A percentile compares a stretch with the other conserved stretches of the same genome.
Evolutionary conservation across 306 rosid species (phyloP).

Genomic region (Vigna angularis): DNA sequence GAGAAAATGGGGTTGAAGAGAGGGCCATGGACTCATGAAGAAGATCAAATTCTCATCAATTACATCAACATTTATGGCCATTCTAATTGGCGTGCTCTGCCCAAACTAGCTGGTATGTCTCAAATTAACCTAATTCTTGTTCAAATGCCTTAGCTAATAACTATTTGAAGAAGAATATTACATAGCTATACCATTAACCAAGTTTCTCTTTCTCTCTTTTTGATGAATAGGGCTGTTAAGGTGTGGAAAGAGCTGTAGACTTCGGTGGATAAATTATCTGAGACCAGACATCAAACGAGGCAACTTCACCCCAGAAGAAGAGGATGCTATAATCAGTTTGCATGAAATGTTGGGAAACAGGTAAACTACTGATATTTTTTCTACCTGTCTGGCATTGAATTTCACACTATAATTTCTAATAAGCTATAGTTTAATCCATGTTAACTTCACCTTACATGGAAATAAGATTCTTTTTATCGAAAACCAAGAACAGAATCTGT

Average conservation of each 20-base stretch:
- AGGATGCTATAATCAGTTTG: constrained; percentile 69
- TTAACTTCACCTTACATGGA: neutral
- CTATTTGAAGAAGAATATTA: too few relatives aligned
- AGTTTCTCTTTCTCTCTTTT: neutral
- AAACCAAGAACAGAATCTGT: neutral
- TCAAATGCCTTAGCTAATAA: neutral
- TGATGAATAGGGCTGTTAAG: constrained; percentile 65
- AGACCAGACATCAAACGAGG: constrained; percentile 95
- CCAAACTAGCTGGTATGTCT: constrained; percentile 80
- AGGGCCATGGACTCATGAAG: constrained; percentile 91
- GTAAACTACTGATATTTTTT: constrained; percentile 38
- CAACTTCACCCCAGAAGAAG: constrained; percentile 77
- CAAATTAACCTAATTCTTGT: neutral
- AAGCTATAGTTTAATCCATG: neutral
- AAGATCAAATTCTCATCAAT: constrained; percentile 72
- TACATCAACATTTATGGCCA: constrained; percentile 73
- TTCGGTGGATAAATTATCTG: constrained; percentile 82
- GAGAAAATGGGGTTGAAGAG: constrained; percentile 92
- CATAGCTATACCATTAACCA: neutral
- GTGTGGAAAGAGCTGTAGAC: constrained; percentile 95
- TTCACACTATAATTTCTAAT: neutral
- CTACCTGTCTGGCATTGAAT: neutral
- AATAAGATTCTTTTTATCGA: neutral
- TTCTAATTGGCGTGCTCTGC: constrained; percentile 92
- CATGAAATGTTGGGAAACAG: constrained; percentile 83